These are phyloP conservation scores for Fusarium oligoseptatum DNA, from an alignment of 2,329 filamentous ascomycete genomes.

Conservation along the genomic window DNA sequence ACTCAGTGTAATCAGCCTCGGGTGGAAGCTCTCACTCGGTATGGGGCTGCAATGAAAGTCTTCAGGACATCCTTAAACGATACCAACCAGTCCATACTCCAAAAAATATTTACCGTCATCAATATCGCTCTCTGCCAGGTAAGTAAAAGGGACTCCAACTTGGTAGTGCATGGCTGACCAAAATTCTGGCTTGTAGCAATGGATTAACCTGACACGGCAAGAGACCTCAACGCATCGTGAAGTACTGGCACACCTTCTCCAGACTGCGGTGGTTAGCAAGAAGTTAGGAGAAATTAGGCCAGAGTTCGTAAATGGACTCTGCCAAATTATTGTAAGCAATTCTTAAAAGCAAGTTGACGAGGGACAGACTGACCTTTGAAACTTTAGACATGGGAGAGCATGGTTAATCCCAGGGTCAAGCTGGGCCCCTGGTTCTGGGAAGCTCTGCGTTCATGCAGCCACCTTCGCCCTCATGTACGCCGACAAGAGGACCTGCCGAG, in stretches of 20 bases:
- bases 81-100: background rate
- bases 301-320: background rate
- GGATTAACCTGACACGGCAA: background rate
- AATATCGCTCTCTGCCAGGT: background rate
- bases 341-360: background rate
- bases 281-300: background rate
- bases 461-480: background rate
- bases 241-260: background rate
- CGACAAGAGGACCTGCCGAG: background rate
- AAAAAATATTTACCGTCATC: background rate
- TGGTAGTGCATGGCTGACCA: background rate
- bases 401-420: background rate
- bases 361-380: background rate
- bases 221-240: background rate
- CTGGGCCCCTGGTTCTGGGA: background rate
- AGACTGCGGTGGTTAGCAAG: background rate
- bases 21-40: background rate
- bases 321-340: background rate
- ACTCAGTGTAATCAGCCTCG: background rate
- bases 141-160: background rate
- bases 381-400: background rate
- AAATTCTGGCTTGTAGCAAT: background rate
- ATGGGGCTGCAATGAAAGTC: background rate
- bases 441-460: background rate
- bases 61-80: background rate